These are phyloP conservation scores for Microbotryum violaceum DNA, from an alignment of 1,284 basidiomycete species.

Conservation along the genomic window DNA sequence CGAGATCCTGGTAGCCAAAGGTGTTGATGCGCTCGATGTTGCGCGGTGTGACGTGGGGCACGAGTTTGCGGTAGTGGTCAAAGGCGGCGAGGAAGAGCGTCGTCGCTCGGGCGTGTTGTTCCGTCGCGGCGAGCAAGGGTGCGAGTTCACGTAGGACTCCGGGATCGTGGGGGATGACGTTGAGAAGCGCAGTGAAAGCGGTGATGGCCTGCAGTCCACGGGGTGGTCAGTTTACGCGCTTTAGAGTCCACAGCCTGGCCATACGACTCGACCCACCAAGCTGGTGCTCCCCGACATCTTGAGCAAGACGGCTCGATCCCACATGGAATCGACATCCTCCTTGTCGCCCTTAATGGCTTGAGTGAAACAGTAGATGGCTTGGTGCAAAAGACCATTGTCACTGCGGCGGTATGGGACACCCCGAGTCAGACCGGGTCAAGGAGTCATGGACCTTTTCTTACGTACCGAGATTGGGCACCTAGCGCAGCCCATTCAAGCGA, in stretches of 20 bases:
- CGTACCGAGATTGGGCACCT: conserved; percentile 60
- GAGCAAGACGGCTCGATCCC: conserved; percentile 80
- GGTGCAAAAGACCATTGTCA: conserved; percentile 62
- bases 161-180: conserved; percentile 69
- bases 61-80: conserved; percentile 40
- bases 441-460: neutral
- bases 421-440: neutral
- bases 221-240: too few relatives aligned
- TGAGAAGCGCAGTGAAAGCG: conserved; percentile 66
- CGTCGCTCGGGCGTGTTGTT: conserved; percentile 58
- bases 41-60: conserved; percentile 33
- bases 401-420: conserved; percentile 41
- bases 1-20: conserved; percentile 44
- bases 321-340: conserved; percentile 72
- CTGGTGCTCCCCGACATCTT: conserved; percentile 64
- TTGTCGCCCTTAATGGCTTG: conserved; percentile 75
- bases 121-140: conserved; percentile 63
- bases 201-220: conserved; percentile 54
- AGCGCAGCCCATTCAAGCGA: conserved; percentile 80
- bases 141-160: conserved; percentile 71
- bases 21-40: conserved; percentile 21
- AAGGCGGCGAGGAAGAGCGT: conserved; percentile 59
- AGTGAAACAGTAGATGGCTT: conserved; percentile 84
- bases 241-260: neutral
- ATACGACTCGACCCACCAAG: conserved; percentile 47